Evolutionary conservation across 1,284 basidiomycete species (phyloP).

Genomic region (Pseudozyma sp.): DNA sequence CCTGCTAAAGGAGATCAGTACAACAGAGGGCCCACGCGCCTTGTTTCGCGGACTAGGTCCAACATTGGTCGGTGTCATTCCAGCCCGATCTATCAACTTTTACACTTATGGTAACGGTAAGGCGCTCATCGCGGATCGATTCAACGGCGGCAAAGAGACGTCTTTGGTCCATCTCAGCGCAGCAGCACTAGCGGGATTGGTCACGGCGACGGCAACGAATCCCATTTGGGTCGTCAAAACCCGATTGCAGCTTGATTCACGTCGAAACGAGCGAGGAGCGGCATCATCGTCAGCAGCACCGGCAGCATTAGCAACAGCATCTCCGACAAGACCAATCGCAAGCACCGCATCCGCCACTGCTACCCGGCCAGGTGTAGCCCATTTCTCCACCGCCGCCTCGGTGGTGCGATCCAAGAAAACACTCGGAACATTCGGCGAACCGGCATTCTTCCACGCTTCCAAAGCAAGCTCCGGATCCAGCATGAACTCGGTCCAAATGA

Average conservation of each 20-base stretch:
- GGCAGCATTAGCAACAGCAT: not conserved
- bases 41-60: constrained; percentile 95
- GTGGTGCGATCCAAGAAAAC: constrained; percentile 18
- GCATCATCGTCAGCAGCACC: not conserved
- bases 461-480: constrained; percentile 59
- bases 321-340: constrained; percentile 1
- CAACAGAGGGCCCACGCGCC: constrained; percentile 88
- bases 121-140: constrained; percentile 82
- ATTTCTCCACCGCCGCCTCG: constrained; percentile 21
- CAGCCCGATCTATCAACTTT: constrained; percentile 92
- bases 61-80: constrained; percentile 92
- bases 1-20: constrained; percentile 74
- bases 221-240: constrained; percentile 99
- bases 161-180: constrained; percentile 85
- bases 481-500: constrained; percentile 75
- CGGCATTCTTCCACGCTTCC: constrained; percentile 52
- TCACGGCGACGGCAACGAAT: constrained; percentile 90
- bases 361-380: constrained; percentile 3
- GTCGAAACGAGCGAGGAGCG: constrained; percentile 24
- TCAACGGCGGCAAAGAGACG: constrained; percentile 85
- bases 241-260: constrained; percentile 79
- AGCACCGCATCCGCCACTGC: not conserved
- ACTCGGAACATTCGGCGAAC: constrained; percentile 36
- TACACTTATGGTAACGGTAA: constrained; percentile 99
- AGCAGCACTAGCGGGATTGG: constrained; percentile 82